A percentile compares a stretch with the other conserved stretches of the same genome.
Evolutionary conservation across 192 early-diverging fungal species (phyloP).

Genomic region (Ramicandelaber brevisporus): DNA sequence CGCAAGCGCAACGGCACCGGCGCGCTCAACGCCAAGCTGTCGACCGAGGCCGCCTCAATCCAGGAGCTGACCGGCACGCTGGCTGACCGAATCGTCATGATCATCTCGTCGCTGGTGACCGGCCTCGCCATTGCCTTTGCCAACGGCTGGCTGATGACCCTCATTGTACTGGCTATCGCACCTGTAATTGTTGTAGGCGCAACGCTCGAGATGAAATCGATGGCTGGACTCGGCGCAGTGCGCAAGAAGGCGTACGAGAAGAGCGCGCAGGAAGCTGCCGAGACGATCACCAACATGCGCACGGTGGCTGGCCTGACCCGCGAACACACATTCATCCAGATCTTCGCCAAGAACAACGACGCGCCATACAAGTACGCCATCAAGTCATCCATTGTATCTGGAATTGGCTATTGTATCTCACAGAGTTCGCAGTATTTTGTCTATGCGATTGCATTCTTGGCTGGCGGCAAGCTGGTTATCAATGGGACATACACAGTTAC

Average conservation of each 20-base stretch:
- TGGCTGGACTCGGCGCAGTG: conserved; percentile 14
- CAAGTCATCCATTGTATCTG: conserved; percentile 12
- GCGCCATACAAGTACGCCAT: conserved; percentile 15
- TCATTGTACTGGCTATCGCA: conserved; percentile 33
- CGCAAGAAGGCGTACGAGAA: conserved; percentile 35
- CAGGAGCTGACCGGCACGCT: conserved; percentile 16
- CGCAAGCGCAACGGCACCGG: conserved; percentile 37
- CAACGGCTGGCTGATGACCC: conserved; percentile 28
- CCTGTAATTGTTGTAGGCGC: conserved; percentile 42
- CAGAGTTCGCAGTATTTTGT: conserved; percentile 24
- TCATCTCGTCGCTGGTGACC: conserved; percentile 6
- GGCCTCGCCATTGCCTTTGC: conserved; percentile 20
- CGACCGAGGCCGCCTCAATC: conserved; percentile 33
- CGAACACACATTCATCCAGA: conserved; percentile 18
- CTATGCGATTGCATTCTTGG: conserved; percentile 27
- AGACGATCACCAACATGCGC: conserved; percentile 58
- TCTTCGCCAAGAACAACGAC: conserved; percentile 15
- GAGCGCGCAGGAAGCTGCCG: conserved; percentile 46
- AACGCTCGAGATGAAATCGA: conserved; percentile 27
- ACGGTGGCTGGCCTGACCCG: conserved; percentile 55
- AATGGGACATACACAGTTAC: conserved; percentile 16
- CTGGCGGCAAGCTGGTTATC: conserved; percentile 21
- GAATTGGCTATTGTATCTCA: conserved; percentile 20
- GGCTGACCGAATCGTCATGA: conserved; percentile 9
- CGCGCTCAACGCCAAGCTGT: conserved; percentile 36